phyloP scores from a whole-genome alignment of 768 basidiomycete species.

The Tricholoma furcatifolium region DNA sequence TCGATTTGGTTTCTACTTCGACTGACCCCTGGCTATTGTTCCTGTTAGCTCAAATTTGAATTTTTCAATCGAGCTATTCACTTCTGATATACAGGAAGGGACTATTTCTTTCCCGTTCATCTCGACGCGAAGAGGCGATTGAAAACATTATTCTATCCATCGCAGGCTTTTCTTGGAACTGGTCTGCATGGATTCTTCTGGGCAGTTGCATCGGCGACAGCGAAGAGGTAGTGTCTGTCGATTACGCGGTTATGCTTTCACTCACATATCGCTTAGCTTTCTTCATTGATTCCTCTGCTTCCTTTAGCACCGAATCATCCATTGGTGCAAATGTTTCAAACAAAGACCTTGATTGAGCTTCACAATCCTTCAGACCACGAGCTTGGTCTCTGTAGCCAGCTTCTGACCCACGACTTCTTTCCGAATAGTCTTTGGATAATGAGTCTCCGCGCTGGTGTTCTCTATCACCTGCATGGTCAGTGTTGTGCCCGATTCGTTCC shows the following conservation, averaged over 20 bases:
- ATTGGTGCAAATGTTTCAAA: conserved; percentile 69
- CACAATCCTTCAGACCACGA: conserved; percentile 89
- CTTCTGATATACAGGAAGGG: conserved; percentile 58
- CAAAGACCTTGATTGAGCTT: conserved; percentile 86
- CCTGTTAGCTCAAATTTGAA: conserved; percentile 50
- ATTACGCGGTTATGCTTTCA: conserved; percentile 15
- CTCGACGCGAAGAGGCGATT: conserved; percentile 82
- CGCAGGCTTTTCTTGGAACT: conserved; percentile 84
- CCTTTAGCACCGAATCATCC: conserved; percentile 48
- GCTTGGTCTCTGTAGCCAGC: conserved; percentile 73
- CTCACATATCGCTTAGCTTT: conserved; percentile 33
- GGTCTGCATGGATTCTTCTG: conserved; percentile 90
- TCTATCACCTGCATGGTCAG: conserved; percentile 90
- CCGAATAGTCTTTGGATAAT: conserved; percentile 83
- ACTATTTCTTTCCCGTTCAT: conserved; percentile 76
- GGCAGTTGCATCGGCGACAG: conserved; percentile 75
- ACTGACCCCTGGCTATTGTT: conserved; percentile 84
- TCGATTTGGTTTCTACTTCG: conserved; percentile 54
- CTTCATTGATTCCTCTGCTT: conserved; percentile 46
- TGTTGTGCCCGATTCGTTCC: conserved; percentile 2
- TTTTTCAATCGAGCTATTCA: conserved; percentile 1
- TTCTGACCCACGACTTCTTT: conserved; percentile 71
- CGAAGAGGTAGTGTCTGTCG: conserved; percentile 64
- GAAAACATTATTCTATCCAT: conserved; percentile 78
- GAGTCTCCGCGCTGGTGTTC: conserved; percentile 79